These are phyloP conservation scores for Ehretia macrophylla DNA, from an alignment of 257 asterid species.

Conservation along the genomic window DNA sequence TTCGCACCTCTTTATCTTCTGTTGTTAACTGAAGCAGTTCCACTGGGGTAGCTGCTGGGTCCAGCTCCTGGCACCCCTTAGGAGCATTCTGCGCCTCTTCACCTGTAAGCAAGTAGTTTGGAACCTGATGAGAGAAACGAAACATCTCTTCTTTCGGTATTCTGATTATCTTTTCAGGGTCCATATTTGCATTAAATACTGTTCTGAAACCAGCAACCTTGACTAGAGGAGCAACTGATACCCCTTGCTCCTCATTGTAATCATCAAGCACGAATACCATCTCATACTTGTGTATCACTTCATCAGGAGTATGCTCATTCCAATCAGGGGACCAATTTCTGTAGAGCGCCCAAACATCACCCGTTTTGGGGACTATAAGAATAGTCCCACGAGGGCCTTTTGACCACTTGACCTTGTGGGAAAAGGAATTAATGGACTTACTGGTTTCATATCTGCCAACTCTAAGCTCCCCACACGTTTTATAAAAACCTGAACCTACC, in stretches of 20 bases:
- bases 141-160: constrained; percentile 34
- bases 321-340: constrained; percentile 30
- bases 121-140: constrained; percentile 33
- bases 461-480: constrained; percentile 33
- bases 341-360: constrained; percentile 30
- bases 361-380: constrained; percentile 23
- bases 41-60: constrained; percentile 36
- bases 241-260: constrained; percentile 24
- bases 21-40: constrained; percentile 54
- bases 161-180: constrained; percentile 8
- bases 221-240: constrained; percentile 26
- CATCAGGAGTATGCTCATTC: constrained; percentile 25
- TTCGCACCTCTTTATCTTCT: constrained; percentile 19
- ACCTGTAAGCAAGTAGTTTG: constrained; percentile 26
- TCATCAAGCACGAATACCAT: constrained; percentile 27
- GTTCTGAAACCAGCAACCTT: constrained; percentile 28
- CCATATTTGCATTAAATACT: constrained; percentile 17
- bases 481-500: constrained; percentile 30
- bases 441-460: constrained; percentile 19
- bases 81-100: constrained; percentile 30
- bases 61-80: constrained; percentile 29
- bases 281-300: constrained; percentile 31
- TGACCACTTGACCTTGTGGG: constrained; percentile 29
- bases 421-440: constrained; percentile 23
- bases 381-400: constrained; percentile 26